A percentile compares a stretch with the other conserved stretches of the same genome.
These are phyloP conservation scores for Cladosporium sp. DNA, from an alignment of 2,329 filamentous ascomycete genomes.

Conservation along the genomic window DNA sequence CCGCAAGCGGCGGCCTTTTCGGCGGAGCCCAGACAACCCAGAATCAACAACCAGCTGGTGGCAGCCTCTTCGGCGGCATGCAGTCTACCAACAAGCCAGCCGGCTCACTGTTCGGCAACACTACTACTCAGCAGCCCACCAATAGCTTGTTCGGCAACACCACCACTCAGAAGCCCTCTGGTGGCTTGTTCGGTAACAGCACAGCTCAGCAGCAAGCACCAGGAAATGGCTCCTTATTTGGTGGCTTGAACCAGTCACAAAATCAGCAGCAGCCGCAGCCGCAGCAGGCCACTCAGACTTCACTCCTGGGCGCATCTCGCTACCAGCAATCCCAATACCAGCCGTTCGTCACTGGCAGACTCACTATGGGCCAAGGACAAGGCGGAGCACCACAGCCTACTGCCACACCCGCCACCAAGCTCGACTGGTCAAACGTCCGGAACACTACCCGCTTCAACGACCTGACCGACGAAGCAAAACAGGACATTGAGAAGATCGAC, in stretches of 20 bases:
- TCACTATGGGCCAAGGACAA: constrained; percentile 51
- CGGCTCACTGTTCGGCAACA: constrained; percentile 3
- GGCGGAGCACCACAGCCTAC: constrained; percentile 43
- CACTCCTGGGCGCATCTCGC: constrained; percentile 29
- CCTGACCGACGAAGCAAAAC: constrained; percentile 77
- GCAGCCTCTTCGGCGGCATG: constrained; percentile 25
- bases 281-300: constrained; percentile 28
- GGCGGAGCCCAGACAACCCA: constrained; percentile 15
- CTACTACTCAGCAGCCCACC: background rate
- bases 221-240: constrained; percentile 20
- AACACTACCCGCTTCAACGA: constrained; percentile 91
- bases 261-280: constrained; percentile 32
- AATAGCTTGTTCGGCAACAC: constrained; percentile 32
- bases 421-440: constrained; percentile 75
- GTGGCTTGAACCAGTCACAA: constrained; percentile 28
- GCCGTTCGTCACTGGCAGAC: constrained; percentile 33
- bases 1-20: constrained; percentile 21
- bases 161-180: constrained; percentile 21
- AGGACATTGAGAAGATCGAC: constrained; percentile 75
- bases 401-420: constrained; percentile 64
- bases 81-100: constrained; percentile 15
- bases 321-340: constrained; percentile 24
- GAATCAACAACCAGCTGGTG: constrained; percentile 20
- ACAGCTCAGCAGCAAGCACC: constrained; percentile 6
- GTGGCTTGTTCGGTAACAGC: constrained; percentile 17